Percentiles rank a stretch among this genome's conserved stretches.
Conservation (phyloP, 495 filamentous ascomycete species). For the Collariella sp. region DNA sequence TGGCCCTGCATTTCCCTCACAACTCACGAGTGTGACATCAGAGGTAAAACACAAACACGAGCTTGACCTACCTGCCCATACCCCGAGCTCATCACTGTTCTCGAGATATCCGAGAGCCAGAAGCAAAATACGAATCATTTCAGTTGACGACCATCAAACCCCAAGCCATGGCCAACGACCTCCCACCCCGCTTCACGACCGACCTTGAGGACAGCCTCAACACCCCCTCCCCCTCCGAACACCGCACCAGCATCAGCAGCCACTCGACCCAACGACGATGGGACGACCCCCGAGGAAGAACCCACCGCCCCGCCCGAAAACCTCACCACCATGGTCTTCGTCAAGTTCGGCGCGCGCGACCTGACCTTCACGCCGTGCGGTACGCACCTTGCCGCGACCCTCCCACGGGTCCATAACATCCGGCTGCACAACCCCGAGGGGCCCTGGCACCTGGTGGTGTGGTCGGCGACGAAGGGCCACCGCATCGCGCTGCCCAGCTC, state of each 20-base stretch:
- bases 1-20: not conserved
- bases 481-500: not conserved
- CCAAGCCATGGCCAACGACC: slow-evolving; percentile 5
- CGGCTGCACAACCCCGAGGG: not conserved
- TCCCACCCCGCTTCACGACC: not conserved
- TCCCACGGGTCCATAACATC: not conserved
- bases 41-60: too few species aligned
- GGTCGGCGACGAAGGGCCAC: not conserved
- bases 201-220: slow-evolving; percentile 4
- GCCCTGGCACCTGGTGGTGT: slow-evolving; percentile 2
- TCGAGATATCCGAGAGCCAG: too few species aligned
- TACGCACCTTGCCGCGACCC: slow-evolving; percentile 10
- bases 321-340: slow-evolving; percentile 16
- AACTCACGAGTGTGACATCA: not conserved
- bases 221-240: not conserved
- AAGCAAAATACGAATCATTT: too few species aligned
- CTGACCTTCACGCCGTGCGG: slow-evolving; percentile 12
- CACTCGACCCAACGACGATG: slow-evolving; percentile 7
- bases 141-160: too few species aligned
- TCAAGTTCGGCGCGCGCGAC: not conserved
- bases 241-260: slow-evolving; percentile 5
- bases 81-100: too few species aligned
- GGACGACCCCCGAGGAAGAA: slow-evolving; percentile 23
- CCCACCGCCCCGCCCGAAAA: not conserved
- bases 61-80: too few species aligned